These are phyloP conservation scores for Marasmius oreades DNA, from an alignment of 1,284 basidiomycete genomes.

Conservation along the genomic window DNA sequence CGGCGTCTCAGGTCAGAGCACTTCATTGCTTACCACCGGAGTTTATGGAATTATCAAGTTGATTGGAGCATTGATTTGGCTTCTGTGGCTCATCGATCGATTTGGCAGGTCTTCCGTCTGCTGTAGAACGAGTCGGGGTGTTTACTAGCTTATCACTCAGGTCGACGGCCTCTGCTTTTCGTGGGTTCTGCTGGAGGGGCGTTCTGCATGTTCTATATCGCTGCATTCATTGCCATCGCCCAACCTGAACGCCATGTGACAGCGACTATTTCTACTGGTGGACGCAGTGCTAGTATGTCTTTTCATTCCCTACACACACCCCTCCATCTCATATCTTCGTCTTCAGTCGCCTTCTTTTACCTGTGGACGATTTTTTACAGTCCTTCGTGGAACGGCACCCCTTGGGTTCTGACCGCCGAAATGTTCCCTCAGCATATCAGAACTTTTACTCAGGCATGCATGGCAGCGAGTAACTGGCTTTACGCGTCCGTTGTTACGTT, in stretches of 20 bases:
- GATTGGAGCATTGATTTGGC: slow-evolving; percentile 19
- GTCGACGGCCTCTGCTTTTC: slow-evolving; percentile 37
- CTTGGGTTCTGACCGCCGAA: slow-evolving; percentile 31
- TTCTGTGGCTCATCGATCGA: slow-evolving; percentile 19
- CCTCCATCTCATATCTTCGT: not conserved
- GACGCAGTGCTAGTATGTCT: slow-evolving; percentile 26
- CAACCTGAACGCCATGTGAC: slow-evolving; percentile 23
- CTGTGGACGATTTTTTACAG: slow-evolving; percentile 34
- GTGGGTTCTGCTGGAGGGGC: slow-evolving; percentile 38
- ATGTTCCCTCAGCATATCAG: slow-evolving; percentile 35
- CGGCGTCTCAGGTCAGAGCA: slow-evolving; percentile 35
- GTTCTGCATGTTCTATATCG: slow-evolving; percentile 38
- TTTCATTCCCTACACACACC: not conserved
- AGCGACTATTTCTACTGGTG: slow-evolving; percentile 21
- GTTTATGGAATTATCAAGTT: slow-evolving; percentile 35
- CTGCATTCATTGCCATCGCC: slow-evolving; percentile 31
- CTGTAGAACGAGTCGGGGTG: slow-evolving; percentile 17
- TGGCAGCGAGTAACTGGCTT: slow-evolving; percentile 31
- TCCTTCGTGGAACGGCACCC: slow-evolving; percentile 34
- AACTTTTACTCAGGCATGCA: slow-evolving; percentile 32
- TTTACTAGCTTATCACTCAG: slow-evolving; percentile 24
- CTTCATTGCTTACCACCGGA: slow-evolving; percentile 42
- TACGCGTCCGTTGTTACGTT: slow-evolving; percentile 18
- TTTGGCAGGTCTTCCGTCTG: slow-evolving; percentile 27
- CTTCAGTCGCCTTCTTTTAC: slow-evolving; percentile 30